A percentile compares a stretch with the other conserved stretches of the same genome.
These are phyloP conservation scores for Tripterygium wilfordii DNA, from an alignment of 177 flowering plant genomes.

Conservation along the genomic window DNA sequence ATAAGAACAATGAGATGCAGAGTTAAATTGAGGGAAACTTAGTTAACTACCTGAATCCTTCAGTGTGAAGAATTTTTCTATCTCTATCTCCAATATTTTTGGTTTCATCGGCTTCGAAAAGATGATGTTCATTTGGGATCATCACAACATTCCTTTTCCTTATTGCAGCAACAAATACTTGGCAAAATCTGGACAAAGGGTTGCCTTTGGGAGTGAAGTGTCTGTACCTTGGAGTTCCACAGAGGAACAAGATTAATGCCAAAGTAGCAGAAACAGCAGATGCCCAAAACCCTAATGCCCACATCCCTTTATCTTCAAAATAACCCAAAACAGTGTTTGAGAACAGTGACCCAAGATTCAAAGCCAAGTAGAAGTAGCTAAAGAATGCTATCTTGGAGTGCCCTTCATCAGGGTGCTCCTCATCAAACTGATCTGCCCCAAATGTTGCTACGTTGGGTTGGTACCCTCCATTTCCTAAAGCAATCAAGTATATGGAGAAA, in stretches of 20 bases:
- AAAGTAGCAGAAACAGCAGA: slow-evolving; percentile 36
- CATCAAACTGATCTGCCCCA: slow-evolving; percentile 63
- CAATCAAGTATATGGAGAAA: slow-evolving; percentile 42
- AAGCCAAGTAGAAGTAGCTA: slow-evolving; percentile 55
- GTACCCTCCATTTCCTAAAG: slow-evolving; percentile 51
- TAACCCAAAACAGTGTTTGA: slow-evolving; percentile 50
- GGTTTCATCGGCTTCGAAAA: slow-evolving; percentile 23
- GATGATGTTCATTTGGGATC: slow-evolving; percentile 9
- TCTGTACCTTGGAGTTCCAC: slow-evolving; percentile 41
- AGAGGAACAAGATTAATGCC: slow-evolving; percentile 36
- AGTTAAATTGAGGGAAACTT: neutral
- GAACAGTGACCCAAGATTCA: slow-evolving; percentile 51
- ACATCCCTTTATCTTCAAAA: slow-evolving; percentile 41
- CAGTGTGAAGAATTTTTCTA: slow-evolving; percentile 36
- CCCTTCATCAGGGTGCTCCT: slow-evolving; percentile 38
- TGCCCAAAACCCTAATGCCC: slow-evolving; percentile 50
- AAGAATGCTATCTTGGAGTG: slow-evolving; percentile 46
- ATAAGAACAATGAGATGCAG: too few relatives aligned
- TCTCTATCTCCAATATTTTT: slow-evolving; percentile 11
- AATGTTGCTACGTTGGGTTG: too few relatives aligned
- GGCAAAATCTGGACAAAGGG: slow-evolving; percentile 43
- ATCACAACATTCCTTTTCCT: slow-evolving; percentile 33
- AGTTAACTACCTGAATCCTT: slow-evolving; percentile 41
- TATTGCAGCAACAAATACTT: slow-evolving; percentile 36
- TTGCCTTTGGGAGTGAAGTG: slow-evolving; percentile 40